Base-by-base conservation (phyloP, 805 yeast species). In the Pichia eremophila region DNA sequence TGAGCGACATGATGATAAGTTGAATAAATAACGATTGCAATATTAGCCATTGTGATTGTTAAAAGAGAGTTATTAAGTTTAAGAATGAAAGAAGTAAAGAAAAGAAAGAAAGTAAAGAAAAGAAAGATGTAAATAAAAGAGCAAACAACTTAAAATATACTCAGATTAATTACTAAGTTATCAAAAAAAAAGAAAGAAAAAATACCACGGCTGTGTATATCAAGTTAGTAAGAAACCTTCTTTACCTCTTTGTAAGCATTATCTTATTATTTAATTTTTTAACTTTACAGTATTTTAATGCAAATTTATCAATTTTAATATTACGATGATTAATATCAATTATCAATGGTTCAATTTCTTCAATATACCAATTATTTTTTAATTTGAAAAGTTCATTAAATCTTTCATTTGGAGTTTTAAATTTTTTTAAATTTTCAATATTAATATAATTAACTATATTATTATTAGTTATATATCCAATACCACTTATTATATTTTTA, bases 1-100 rank as follows among this genome's bases (percentile, higher is more conserved):
- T 70, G 64, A 51, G 75, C 76, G 54, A 86, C 69, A 68, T 88
- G 96, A 50, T 87, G 88, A 69, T 83, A 88, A 39, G 81, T 70
- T 27, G 96, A 82, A 73, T 87, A 89, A 46, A 74, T 70, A 51
- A 81, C 72, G 58, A 81, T 71, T 54, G 59, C 62, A 45, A 57
- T 48, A 39, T 57, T 55, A 18, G 59, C 53, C 61, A 57, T 58
- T 39, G 17, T 17, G 7, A 10, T 22, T 19, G 14, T 34, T 15
- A 14, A 34, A 34, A 2, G 36, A n/a, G 17, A 15, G n/a, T n/a
- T n/a, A n/a, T n/a, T n/a, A n/a, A n/a, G n/a, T n/a, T n/a, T n/a
- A n/a, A n/a, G n/a, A n/a, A n/a, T n/a, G n/a, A n/a, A n/a, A n/a
- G 36, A 8, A 34, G 8, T 34, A 15, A 34, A 15, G 1, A 18